Conservation (phyloP, 2,329 filamentous ascomycete genomes). For the Fusarium burgessii region DNA sequence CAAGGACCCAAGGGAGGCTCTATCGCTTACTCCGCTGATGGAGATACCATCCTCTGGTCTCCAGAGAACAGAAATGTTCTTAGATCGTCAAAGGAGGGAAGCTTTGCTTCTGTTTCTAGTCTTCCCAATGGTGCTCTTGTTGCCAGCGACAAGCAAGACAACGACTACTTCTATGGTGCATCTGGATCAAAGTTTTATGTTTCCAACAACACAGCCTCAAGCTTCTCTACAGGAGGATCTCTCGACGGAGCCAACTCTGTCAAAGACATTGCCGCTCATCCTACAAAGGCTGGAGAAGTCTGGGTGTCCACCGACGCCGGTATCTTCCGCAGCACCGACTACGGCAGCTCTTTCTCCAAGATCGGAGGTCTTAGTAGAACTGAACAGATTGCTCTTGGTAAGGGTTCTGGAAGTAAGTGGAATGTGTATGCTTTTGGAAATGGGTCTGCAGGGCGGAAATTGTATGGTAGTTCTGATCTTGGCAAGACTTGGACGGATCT, state of each 20-base stretch:
- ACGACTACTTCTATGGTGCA: conserved; percentile 64
- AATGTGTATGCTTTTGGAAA: conserved; percentile 62
- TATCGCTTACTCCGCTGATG: conserved; percentile 64
- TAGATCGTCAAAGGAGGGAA: conserved; percentile 55
- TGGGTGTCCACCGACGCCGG: conserved; percentile 67
- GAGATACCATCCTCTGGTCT: conserved; percentile 63
- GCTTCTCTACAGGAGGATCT: conserved; percentile 56
- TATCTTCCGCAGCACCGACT: conserved; percentile 66
- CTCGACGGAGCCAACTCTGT: conserved; percentile 58
- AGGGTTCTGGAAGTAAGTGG: conserved; percentile 55
- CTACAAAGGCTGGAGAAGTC: conserved; percentile 69
- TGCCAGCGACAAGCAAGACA: conserved; percentile 66
- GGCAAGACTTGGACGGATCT: conserved; percentile 61
- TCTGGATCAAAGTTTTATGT: conserved; percentile 62
- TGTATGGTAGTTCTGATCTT: conserved; percentile 59
- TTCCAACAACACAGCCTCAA: conserved; percentile 60
- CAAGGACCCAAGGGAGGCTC: conserved; percentile 57
- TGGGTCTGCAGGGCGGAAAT: conserved; percentile 56
- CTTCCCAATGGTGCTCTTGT: conserved; percentile 61
- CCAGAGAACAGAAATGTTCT: conserved; percentile 55
- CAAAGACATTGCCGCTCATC: conserved; percentile 68
- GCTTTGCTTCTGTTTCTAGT: conserved; percentile 59
- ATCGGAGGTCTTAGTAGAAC: conserved; percentile 55
- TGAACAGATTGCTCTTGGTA: conserved; percentile 58
- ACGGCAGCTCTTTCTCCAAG: conserved; percentile 60